Evolutionary conservation across 257 asterid species (phyloP).

Genomic region (Solanum tarapatanum): DNA sequence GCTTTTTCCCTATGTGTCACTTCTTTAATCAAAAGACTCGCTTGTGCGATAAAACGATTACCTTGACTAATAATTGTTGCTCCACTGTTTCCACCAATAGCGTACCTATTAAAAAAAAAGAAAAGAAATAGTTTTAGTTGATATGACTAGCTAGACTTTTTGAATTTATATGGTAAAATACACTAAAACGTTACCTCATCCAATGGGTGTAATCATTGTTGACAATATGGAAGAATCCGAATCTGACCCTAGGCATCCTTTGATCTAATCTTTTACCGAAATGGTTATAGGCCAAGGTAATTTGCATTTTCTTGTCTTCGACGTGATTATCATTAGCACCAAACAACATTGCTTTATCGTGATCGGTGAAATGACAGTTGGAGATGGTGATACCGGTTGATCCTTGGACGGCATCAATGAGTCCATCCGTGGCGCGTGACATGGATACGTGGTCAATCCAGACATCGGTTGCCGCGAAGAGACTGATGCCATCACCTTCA

Average conservation of each 20-base stretch:
- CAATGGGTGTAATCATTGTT: constrained; percentile 73
- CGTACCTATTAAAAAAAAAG: constrained; percentile 25
- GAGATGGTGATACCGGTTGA: constrained; percentile 28
- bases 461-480: constrained; percentile 15
- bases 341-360: constrained; percentile 33
- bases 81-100: constrained; percentile 52
- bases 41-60: constrained; percentile 50
- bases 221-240: constrained; percentile 50
- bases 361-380: constrained; percentile 28
- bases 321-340: constrained; percentile 40
- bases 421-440: constrained; percentile 15
- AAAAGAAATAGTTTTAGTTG: background rate
- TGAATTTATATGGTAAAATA: background rate
- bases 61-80: constrained; percentile 71
- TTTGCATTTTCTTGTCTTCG: constrained; percentile 31
- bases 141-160: background rate
- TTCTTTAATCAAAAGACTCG: background rate
- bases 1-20: constrained; percentile 27
- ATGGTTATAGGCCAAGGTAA: constrained; percentile 42
- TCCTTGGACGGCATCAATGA: constrained; percentile 17
- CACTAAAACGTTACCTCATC: background rate
- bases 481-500: constrained; percentile 23
- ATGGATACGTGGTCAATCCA: constrained; percentile 58
- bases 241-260: constrained; percentile 47
- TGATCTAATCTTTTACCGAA: constrained; percentile 40